Conservation (phyloP, 192 early-diverging fungal genomes). For the Coemansia sp. region DNA sequence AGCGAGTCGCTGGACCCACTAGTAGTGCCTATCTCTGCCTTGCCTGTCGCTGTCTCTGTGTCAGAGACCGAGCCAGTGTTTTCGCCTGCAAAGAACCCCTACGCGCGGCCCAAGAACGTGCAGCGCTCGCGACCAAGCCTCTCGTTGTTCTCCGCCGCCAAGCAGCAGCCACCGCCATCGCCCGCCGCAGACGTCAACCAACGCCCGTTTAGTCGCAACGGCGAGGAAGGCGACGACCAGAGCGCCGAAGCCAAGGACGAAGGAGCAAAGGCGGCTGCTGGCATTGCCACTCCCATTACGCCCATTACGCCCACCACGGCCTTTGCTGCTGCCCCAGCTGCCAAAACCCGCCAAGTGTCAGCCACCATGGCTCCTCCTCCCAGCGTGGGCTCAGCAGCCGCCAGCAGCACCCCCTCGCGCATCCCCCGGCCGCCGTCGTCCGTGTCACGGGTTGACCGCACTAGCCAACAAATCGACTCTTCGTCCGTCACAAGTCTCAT, state of each 20-base stretch:
- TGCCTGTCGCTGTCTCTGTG: too few relatives aligned
- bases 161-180: too few relatives aligned
- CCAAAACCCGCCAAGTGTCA: background rate
- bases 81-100: conserved; percentile 6
- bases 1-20: too few relatives aligned
- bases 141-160: background rate
- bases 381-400: background rate
- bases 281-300: background rate
- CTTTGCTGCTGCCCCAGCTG: background rate
- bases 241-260: background rate
- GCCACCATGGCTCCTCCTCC: too few relatives aligned
- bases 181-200: background rate
- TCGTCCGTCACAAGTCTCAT: conserved; percentile 6
- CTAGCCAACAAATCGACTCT: background rate
- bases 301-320: background rate
- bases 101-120: background rate
- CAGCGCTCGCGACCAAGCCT: conserved; percentile 4
- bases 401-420: conserved; percentile 10
- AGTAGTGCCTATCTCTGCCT: too few relatives aligned
- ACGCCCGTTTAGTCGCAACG: conserved; percentile 6
- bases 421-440: conserved; percentile 23
- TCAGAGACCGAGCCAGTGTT: too few relatives aligned
- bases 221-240: background rate
- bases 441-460: background rate
- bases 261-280: background rate